These are phyloP conservation scores for Carex cristatella DNA, from an alignment of 176 grass and related monocot genomes.

Conservation along the genomic window DNA sequence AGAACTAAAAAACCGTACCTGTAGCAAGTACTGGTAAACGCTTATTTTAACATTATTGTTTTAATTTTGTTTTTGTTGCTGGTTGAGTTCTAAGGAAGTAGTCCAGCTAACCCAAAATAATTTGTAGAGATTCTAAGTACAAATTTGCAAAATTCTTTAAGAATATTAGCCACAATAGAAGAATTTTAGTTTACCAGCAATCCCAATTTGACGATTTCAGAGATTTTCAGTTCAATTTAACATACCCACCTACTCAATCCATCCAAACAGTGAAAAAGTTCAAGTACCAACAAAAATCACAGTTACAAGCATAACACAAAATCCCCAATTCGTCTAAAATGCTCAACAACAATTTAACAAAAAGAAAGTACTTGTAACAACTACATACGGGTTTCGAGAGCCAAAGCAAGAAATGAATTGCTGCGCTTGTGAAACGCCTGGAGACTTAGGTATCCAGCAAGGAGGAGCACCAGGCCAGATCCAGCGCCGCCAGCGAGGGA, in stretches of 20 bases:
- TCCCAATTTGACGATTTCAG: background rate
- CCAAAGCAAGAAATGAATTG: constrained; percentile 61
- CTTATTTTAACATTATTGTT: too few relatives aligned
- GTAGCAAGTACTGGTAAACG: too few relatives aligned
- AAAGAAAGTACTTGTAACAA: background rate
- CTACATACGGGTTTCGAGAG: constrained; percentile 56
- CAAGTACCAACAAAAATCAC: background rate
- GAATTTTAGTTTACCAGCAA: too few relatives aligned
- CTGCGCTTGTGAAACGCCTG: constrained; percentile 87
- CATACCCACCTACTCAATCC: background rate
- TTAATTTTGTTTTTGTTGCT: too few relatives aligned
- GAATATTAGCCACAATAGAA: background rate
- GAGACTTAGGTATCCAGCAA: constrained; percentile 81
- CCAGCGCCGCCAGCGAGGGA: constrained; percentile 73
- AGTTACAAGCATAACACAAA: background rate
- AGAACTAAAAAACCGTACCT: too few relatives aligned
- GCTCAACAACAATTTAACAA: background rate
- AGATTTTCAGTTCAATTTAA: background rate
- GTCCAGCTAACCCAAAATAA: background rate
- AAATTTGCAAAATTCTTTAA: background rate
- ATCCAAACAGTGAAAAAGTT: background rate
- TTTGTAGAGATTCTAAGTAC: background rate
- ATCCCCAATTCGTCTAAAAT: background rate
- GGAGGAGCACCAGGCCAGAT: constrained; percentile 54
- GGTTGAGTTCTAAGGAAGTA: too few relatives aligned